Evolutionary conservation across 805 yeast genomes (phyloP).

Genomic region (Candida arabinofermentans): DNA sequence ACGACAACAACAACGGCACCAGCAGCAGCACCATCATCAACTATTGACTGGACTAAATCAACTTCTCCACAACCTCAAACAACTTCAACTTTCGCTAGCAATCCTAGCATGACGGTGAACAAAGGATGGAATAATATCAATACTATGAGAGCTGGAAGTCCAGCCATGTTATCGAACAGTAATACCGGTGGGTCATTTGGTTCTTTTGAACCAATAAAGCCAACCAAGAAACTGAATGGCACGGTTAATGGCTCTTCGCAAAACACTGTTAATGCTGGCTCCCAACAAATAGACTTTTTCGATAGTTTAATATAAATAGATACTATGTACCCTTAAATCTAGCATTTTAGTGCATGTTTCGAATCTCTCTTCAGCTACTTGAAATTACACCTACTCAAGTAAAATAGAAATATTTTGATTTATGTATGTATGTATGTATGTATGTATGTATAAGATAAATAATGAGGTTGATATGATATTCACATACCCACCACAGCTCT

Average conservation of each 20-base stretch:
- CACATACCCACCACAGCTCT: not conserved
- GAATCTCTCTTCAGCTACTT: no score
- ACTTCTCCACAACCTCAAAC: not conserved
- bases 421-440: not conserved
- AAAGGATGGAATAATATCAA: not conserved
- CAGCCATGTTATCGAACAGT: not conserved
- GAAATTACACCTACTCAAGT: no score
- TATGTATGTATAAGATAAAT: not conserved
- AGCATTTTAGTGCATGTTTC: no score
- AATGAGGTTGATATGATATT: not conserved
- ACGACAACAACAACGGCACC: not conserved
- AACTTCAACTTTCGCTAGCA: not conserved
- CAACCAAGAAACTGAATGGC: conserved; percentile 16
- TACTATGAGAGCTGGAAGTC: not conserved
- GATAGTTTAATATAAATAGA: not conserved
- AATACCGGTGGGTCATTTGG: conserved; percentile 2
- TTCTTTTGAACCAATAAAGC: conserved; percentile 19
- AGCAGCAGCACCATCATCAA: not conserved
- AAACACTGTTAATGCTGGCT: conserved; percentile 1
- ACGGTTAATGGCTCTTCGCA: not conserved
- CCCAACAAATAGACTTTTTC: conserved; percentile 1
- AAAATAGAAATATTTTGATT: no score
- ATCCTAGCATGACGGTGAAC: not conserved
- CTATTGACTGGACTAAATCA: not conserved
- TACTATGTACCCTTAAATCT: not conserved